Percentiles rank a stretch among this genome's conserved stretches.
Evolutionary conservation across 1,284 basidiomycete genomes (phyloP).

Genomic region (Exsudoporus floridanus): DNA sequence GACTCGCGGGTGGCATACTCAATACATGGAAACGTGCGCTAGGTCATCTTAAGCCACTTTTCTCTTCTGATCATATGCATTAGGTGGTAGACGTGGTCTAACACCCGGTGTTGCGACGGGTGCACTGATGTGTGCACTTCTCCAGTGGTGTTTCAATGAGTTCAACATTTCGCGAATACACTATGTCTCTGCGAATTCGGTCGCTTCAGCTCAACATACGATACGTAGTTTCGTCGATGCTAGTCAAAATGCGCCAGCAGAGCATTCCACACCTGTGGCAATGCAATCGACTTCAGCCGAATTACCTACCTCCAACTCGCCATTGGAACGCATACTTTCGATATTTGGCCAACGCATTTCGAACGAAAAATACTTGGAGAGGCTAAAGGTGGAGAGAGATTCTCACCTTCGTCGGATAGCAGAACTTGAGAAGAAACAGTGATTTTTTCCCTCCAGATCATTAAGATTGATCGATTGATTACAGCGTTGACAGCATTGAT

Average conservation of each 20-base stretch:
- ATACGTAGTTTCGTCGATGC: neutral
- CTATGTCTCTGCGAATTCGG: constrained; percentile 42
- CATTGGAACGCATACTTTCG: constrained; percentile 40
- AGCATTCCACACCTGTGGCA: neutral
- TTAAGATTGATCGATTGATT: constrained; percentile 2
- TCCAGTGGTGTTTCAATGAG: constrained; percentile 69
- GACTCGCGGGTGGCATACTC: constrained; percentile 54
- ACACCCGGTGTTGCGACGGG: constrained; percentile 57
- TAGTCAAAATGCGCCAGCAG: neutral
- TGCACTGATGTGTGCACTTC: constrained; percentile 50
- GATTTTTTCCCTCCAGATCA: neutral
- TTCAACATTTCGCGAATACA: constrained; percentile 54
- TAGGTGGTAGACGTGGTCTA: constrained; percentile 45
- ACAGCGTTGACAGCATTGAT: too few relatives aligned
- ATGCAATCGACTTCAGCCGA: constrained; percentile 9
- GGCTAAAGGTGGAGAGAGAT: constrained; percentile 53
- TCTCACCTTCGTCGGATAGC: constrained; percentile 51
- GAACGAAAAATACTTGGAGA: constrained; percentile 62
- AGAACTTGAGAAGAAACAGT: constrained; percentile 48
- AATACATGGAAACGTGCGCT: constrained; percentile 47
- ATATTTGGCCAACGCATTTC: constrained; percentile 52
- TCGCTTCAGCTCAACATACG: neutral
- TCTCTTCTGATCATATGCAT: neutral
- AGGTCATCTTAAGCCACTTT: neutral
- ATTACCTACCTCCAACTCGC: constrained; percentile 12